Conservation (phyloP, 805 yeast genomes). For the Lachancea mirantina region DNA sequence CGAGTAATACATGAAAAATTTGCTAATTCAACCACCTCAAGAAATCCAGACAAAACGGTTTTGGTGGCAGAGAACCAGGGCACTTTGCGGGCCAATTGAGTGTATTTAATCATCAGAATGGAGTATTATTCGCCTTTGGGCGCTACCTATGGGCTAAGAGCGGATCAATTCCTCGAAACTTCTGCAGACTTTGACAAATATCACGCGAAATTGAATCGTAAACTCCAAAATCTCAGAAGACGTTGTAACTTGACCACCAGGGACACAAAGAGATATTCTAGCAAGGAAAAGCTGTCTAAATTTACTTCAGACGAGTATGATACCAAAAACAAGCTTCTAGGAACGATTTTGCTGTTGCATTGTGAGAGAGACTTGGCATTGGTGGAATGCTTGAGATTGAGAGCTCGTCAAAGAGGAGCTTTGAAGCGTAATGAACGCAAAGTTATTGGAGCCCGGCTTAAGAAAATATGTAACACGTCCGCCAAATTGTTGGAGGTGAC, state of each 20-base stretch:
- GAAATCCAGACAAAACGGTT: too few species aligned
- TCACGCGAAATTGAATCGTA: constrained; percentile 54
- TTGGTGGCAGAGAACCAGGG: neutral
- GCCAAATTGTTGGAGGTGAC: constrained; percentile 38
- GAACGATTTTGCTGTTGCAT: constrained; percentile 51
- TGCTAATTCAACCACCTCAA: too few species aligned
- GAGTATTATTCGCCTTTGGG: constrained; percentile 28
- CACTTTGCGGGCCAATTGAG: neutral
- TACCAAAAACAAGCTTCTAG: constrained; percentile 42
- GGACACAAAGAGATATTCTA: constrained; percentile 56
- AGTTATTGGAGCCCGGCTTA: constrained; percentile 57
- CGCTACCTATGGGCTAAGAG: constrained; percentile 45
- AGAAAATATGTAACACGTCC: constrained; percentile 47
- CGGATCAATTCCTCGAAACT: constrained; percentile 54
- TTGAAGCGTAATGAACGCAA: constrained; percentile 33
- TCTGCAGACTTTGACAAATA: constrained; percentile 65
- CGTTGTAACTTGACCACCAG: constrained; percentile 54
- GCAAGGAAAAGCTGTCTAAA: constrained; percentile 40
- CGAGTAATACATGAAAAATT: too few species aligned
- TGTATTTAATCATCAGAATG: too few species aligned
- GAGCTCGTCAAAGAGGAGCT: constrained; percentile 24
- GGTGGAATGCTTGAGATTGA: constrained; percentile 25
- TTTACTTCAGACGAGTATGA: constrained; percentile 45
- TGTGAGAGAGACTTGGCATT: constrained; percentile 61
- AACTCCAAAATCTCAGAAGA: constrained; percentile 57